These are phyloP conservation scores for Aspergillus coremiiformis DNA, from an alignment of 495 filamentous ascomycete species.

Conservation along the genomic window DNA sequence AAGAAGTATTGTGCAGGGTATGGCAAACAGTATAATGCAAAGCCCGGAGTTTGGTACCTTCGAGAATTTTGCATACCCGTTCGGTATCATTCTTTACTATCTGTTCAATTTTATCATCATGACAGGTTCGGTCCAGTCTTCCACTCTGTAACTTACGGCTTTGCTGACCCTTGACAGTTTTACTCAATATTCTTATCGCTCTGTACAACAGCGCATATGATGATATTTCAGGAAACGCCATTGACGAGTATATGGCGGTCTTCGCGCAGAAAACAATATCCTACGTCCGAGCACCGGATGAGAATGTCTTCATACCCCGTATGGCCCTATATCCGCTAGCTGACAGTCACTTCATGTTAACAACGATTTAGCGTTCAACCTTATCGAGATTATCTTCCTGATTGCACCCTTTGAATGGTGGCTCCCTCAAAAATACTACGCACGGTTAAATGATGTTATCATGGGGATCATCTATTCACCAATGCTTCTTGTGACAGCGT, in stretches of 20 bases:
- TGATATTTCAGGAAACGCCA: constrained; percentile 89
- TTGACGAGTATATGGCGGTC: constrained; percentile 89
- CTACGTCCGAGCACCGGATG: constrained; percentile 92
- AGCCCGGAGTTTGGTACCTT: constrained; percentile 87
- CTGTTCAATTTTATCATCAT: constrained; percentile 96
- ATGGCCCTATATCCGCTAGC: constrained; percentile 9
- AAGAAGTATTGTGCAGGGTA: constrained; percentile 73
- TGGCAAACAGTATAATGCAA: constrained; percentile 86
- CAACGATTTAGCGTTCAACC: constrained; percentile 59
- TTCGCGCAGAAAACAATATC: constrained; percentile 89
- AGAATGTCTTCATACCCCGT: constrained; percentile 93
- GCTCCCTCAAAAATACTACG: constrained; percentile 62
- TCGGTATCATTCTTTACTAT: constrained; percentile 88
- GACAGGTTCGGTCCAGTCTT: constrained; percentile 43
- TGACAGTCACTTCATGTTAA: background rate
- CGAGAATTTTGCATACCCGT: constrained; percentile 68
- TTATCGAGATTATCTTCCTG: constrained; percentile 77
- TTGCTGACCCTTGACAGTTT: constrained; percentile 41
- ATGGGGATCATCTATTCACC: constrained; percentile 87
- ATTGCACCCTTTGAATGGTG: constrained; percentile 92
- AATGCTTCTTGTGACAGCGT: constrained; percentile 70
- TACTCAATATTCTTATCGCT: constrained; percentile 91
- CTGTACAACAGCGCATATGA: constrained; percentile 95
- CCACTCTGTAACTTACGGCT: background rate
- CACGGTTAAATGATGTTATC: constrained; percentile 72